Conservation (phyloP, 148 eudicot species). For the Rhododendron williamsianum region DNA sequence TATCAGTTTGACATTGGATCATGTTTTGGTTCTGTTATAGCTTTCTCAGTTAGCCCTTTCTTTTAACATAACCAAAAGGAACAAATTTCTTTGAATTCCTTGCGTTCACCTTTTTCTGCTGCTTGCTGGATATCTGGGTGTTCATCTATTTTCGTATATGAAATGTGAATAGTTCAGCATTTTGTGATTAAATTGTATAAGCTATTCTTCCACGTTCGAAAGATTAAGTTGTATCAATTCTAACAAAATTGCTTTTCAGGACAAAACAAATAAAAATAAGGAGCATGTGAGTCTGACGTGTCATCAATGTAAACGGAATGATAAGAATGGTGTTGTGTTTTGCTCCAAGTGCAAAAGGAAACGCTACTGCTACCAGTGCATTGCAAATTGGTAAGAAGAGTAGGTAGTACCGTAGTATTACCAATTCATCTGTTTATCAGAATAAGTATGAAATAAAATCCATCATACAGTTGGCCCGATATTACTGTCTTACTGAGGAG, state of each 20-base stretch:
- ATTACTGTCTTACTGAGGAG: neutral
- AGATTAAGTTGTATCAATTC: neutral
- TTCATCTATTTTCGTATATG: neutral
- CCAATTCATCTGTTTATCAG: neutral
- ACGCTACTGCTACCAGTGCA: conserved; percentile 51
- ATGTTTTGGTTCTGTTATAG: neutral
- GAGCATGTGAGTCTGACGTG: conserved; percentile 32
- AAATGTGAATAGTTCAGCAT: neutral
- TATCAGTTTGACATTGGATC: neutral
- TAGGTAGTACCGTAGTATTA: neutral
- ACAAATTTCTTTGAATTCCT: neutral
- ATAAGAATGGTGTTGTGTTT: conserved; percentile 24
- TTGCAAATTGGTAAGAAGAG: conserved; percentile 51
- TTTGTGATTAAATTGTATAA: neutral
- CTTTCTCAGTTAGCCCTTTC: neutral
- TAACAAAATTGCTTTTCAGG: conserved; percentile 2
- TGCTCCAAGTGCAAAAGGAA: conserved; percentile 58
- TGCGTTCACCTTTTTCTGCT: neutral
- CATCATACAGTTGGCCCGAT: neutral
- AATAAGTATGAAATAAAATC: neutral
- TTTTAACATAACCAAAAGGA: neutral
- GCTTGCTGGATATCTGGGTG: neutral
- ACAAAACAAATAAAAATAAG: neutral
- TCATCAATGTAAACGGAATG: conserved; percentile 49
- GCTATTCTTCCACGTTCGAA: neutral